These are phyloP conservation scores for Encephalitozoon hellem DNA, from an alignment of 371 early-diverging fungal species.

Conservation along the genomic window DNA sequence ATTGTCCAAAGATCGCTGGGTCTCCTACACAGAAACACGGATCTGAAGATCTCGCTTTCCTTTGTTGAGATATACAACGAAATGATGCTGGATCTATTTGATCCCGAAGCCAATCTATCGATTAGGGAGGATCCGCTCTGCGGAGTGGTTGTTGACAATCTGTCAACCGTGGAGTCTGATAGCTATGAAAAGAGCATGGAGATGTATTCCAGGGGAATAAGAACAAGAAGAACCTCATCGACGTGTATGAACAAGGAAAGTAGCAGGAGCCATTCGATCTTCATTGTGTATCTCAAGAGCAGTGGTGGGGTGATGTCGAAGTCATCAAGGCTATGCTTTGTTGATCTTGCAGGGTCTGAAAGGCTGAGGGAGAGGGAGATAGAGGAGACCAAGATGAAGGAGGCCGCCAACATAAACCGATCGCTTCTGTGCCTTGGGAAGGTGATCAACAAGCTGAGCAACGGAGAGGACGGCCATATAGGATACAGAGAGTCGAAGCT, in stretches of 20 bases:
- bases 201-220: constrained; percentile 64
- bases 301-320: constrained; percentile 57
- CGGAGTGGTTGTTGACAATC: constrained; percentile 63
- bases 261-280: constrained; percentile 65
- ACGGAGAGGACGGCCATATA: constrained; percentile 63
- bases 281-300: constrained; percentile 65
- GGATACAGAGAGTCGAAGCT: constrained; percentile 69
- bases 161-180: constrained; percentile 60
- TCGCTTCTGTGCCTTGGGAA: constrained; percentile 67
- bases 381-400: constrained; percentile 62
- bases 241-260: constrained; percentile 66
- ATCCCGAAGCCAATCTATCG: constrained; percentile 55
- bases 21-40: constrained; percentile 27
- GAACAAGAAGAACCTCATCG: constrained; percentile 64
- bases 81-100: constrained; percentile 64
- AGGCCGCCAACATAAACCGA: constrained; percentile 67
- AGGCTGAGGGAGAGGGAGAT: constrained; percentile 63
- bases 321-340: constrained; percentile 64
- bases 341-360: constrained; percentile 71
- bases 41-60: constrained; percentile 52
- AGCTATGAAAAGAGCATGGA: constrained; percentile 63
- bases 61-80: constrained; percentile 71
- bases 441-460: constrained; percentile 66
- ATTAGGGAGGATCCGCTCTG: constrained; percentile 63
- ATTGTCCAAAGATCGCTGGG: constrained; percentile 49